These are phyloP conservation scores for Amborella trichopoda DNA, from an alignment of 164 flowering plant genomes.

Conservation along the genomic window DNA sequence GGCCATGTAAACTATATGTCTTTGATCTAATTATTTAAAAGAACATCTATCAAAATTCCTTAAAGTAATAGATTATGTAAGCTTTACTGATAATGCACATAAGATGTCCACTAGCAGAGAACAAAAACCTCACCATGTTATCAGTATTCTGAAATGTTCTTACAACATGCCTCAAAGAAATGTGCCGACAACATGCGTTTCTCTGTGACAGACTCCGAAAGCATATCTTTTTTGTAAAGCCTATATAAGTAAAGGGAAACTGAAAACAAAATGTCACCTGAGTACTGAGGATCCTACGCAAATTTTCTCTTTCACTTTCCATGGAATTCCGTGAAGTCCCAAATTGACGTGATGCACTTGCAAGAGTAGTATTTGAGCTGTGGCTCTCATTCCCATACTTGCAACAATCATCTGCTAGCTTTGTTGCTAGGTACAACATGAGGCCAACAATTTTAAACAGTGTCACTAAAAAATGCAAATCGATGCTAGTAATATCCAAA, in stretches of 20 bases:
- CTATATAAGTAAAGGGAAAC: background rate
- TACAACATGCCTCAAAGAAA: no score
- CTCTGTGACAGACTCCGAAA: no score
- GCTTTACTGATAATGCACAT: no score
- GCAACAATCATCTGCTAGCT: slow-evolving; percentile 59
- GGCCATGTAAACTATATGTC: no score
- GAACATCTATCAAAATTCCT: no score
- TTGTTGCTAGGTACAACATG: slow-evolving; percentile 25
- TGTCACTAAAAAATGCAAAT: background rate
- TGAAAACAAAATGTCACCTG: slow-evolving; percentile 30
- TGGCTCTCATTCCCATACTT: slow-evolving; percentile 54
- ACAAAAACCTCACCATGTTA: no score
- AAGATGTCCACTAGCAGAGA: no score
- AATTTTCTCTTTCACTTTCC: slow-evolving; percentile 45
- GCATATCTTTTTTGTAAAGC: no score
- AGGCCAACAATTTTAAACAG: background rate
- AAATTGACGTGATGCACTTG: slow-evolving; percentile 41
- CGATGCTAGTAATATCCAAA: background rate
- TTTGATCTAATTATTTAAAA: no score
- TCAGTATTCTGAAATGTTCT: no score
- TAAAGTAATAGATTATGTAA: no score
- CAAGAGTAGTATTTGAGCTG: slow-evolving; percentile 23
- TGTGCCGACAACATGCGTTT: no score
- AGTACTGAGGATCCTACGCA: slow-evolving; percentile 32
- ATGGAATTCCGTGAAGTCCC: slow-evolving; percentile 46